phyloP scores from a whole-genome alignment of 345 rosid genomes.

The Conringia planisiliqua region DNA sequence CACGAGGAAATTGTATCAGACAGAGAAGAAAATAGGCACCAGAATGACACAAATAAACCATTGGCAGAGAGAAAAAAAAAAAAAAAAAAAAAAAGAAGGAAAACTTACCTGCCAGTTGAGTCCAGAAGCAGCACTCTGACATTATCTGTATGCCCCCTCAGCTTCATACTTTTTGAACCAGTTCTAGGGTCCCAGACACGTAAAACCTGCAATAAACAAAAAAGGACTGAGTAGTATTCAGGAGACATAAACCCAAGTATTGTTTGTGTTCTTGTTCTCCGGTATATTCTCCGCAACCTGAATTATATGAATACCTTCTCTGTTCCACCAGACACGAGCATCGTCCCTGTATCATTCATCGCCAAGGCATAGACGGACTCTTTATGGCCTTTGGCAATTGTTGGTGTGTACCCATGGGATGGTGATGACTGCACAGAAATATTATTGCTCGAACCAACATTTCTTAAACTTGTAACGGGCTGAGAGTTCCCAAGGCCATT shows the following conservation, averaged over 20 bases:
- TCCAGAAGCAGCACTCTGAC: conserved; percentile 90
- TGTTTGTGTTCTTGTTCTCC: not conserved
- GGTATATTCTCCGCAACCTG: not conserved
- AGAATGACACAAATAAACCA: not conserved
- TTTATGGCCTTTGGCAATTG: conserved; percentile 94
- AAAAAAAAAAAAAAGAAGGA: not conserved
- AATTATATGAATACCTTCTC: conserved; percentile 67
- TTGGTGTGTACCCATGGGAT: conserved; percentile 73
- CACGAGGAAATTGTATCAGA: conserved; percentile 3
- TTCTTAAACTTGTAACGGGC: conserved; percentile 68
- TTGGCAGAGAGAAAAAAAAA: not conserved
- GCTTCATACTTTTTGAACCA: conserved; percentile 93
- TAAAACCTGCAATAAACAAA: conserved; percentile 60
- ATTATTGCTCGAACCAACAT: conserved; percentile 80
- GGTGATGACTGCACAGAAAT: conserved; percentile 66
- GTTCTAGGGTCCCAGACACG: conserved; percentile 99
- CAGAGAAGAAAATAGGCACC: conserved; percentile 2
- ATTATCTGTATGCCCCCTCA: conserved; percentile 96
- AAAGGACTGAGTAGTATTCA: conserved; percentile 2
- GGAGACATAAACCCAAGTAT: not conserved
- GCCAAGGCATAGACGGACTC: conserved; percentile 99
- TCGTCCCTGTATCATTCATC: conserved; percentile 83
- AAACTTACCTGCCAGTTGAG: conserved; percentile 82
- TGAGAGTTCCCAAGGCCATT: conserved; percentile 55
- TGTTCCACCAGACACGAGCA: conserved; percentile 99